Conservation (phyloP, 2,329 filamentous ascomycete species). For the Penicillium sp. region DNA sequence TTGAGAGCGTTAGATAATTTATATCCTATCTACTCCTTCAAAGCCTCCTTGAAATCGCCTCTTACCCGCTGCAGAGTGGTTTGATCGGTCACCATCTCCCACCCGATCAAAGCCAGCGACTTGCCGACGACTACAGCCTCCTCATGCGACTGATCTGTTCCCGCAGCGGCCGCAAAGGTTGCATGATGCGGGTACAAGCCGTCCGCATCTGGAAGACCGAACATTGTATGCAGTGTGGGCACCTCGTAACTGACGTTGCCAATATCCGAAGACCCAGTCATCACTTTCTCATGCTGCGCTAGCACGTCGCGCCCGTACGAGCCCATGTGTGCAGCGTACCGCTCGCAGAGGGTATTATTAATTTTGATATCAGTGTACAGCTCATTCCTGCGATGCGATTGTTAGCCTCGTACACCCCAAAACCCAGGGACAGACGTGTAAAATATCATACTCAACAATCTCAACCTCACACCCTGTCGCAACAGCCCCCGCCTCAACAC, state of each 20-base stretch:
- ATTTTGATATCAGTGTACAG: conserved; percentile 53
- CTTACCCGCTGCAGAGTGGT: background rate
- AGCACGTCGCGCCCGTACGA: conserved; percentile 44
- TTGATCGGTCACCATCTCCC: conserved; percentile 35
- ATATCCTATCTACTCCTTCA: background rate
- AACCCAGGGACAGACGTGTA: too few relatives aligned
- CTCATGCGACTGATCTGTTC: conserved; percentile 46
- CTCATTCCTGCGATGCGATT: conserved; percentile 22
- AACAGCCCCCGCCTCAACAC: conserved; percentile 42
- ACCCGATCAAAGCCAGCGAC: conserved; percentile 49
- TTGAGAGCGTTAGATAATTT: background rate
- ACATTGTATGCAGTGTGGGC: background rate
- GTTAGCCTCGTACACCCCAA: background rate
- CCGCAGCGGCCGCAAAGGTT: conserved; percentile 53
- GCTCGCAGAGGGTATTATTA: conserved; percentile 52
- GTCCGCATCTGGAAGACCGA: background rate
- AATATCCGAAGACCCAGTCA: conserved; percentile 55
- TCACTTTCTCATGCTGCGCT: conserved; percentile 41
- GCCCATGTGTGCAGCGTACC: conserved; percentile 53
- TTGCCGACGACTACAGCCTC: conserved; percentile 52
- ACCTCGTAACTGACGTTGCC: conserved; percentile 22
- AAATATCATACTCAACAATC: conserved; percentile 41
- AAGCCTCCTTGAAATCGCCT: background rate
- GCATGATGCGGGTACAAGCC: background rate
- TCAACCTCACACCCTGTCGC: conserved; percentile 41